Percentiles rank a stretch among this genome's conserved stretches.
Evolutionary conservation across 495 filamentous ascomycete genomes (phyloP).

Genomic region (Penicillium bialowiezense): DNA sequence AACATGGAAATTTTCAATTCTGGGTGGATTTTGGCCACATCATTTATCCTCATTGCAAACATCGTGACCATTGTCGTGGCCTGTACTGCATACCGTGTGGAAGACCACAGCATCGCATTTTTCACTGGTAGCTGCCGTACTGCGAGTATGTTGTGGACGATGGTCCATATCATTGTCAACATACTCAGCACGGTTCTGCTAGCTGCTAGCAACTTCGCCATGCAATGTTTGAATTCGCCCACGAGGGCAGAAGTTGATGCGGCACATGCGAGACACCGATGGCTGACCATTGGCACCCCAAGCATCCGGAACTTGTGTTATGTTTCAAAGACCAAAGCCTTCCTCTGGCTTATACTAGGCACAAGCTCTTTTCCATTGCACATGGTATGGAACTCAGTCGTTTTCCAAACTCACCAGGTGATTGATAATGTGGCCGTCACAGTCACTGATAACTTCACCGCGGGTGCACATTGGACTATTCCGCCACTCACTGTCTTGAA

Average conservation of each 20-base stretch:
- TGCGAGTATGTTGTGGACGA: not conserved
- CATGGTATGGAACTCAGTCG: constrained; percentile 12
- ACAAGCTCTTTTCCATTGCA: constrained; percentile 22
- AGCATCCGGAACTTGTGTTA: constrained; percentile 33
- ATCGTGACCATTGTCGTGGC: constrained; percentile 23
- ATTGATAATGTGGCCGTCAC: no score
- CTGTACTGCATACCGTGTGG: constrained; percentile 56
- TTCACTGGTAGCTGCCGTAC: constrained; percentile 1
- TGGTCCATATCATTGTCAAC: constrained; percentile 14
- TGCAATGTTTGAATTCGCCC: constrained; percentile 40
- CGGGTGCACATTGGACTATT: no score
- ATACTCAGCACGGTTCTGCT: constrained; percentile 16
- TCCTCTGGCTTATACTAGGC: constrained; percentile 15
- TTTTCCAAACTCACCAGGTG: constrained; percentile 13
- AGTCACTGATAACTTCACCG: no score
- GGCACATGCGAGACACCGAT: constrained; percentile 14
- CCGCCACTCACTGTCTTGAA: no score
- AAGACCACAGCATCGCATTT: constrained; percentile 31
- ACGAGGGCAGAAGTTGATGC: constrained; percentile 13
- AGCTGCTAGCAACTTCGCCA: constrained; percentile 26
- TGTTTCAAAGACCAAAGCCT: constrained; percentile 5
- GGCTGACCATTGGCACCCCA: constrained; percentile 41
- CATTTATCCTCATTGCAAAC: not conserved
- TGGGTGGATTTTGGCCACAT: not conserved
- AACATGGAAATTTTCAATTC: no score